These are phyloP conservation scores for Gonapodya prolifera DNA, from an alignment of 192 early-diverging fungal genomes.

Conservation along the genomic window DNA sequence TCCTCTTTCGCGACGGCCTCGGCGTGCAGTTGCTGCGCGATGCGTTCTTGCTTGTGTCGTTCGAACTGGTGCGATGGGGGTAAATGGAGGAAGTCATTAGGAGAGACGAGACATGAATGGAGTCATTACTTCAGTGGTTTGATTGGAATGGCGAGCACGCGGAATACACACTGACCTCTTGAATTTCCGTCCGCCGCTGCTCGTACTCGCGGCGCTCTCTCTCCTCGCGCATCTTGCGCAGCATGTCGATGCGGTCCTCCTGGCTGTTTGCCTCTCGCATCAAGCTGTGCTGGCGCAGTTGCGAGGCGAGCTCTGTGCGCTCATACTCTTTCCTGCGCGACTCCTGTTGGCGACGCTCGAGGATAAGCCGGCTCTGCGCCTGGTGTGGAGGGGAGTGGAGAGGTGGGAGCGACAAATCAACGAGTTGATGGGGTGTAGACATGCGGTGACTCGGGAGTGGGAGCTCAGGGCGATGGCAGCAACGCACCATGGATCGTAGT, in stretches of 20 bases:
- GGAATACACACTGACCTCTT: not conserved
- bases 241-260: not conserved
- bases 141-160: not conserved
- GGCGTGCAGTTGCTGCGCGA: not conserved
- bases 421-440: not conserved
- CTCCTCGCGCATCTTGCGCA: not conserved
- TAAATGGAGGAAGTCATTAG: not conserved
- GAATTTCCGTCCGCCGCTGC: not conserved
- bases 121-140: not conserved
- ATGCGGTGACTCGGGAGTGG: not conserved
- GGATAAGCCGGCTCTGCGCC: not conserved
- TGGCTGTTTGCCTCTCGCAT: not conserved
- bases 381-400: not conserved
- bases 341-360: not conserved
- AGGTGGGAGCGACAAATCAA: not conserved
- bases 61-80: not conserved
- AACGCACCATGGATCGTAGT: too few relatives aligned
- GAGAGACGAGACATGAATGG: not conserved
- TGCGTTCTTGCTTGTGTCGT: not conserved
- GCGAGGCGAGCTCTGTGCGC: not conserved
- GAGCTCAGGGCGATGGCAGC: too few relatives aligned
- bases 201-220: not conserved
- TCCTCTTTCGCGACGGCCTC: conserved; percentile 11
- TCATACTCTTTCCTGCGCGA: not conserved
- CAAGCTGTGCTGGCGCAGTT: not conserved